phyloP scores from a whole-genome alignment of 176 grass and related monocot genomes.

The Eragrostis nindensis region DNA sequence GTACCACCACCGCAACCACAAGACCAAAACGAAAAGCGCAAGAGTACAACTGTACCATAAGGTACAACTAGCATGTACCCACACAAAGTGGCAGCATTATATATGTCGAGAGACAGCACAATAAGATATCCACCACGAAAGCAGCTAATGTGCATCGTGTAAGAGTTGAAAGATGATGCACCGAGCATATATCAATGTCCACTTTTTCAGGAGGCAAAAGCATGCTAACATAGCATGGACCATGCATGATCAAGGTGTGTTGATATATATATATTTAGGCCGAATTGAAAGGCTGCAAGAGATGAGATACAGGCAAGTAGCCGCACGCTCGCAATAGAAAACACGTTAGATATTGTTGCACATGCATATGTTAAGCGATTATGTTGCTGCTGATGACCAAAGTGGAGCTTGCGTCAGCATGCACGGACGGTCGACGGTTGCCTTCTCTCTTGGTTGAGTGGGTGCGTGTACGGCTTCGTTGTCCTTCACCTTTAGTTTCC shows the following conservation, averaged over 20 bases:
- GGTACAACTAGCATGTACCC: neutral
- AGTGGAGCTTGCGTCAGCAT: constrained; percentile 33
- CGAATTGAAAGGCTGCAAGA: neutral
- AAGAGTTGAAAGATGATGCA: too few species aligned
- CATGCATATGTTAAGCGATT: neutral
- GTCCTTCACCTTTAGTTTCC: neutral
- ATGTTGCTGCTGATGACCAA: too few species aligned
- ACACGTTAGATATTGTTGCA: neutral
- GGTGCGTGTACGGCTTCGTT: neutral
- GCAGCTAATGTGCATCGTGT: too few species aligned
- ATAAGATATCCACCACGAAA: neutral
- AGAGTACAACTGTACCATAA: constrained; percentile 6
- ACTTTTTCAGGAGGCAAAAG: too few species aligned
- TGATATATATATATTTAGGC: neutral
- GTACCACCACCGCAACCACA: neutral
- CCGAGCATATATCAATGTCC: too few species aligned
- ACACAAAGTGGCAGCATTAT: neutral
- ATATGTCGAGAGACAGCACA: too few species aligned
- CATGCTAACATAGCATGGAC: too few species aligned
- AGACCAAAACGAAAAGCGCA: neutral
- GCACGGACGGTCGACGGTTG: neutral
- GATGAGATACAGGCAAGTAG: neutral
- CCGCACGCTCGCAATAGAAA: too few species aligned
- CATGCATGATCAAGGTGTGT: neutral
- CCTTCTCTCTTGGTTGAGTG: neutral